Percentiles rank a stretch among this genome's conserved stretches.
Evolutionary conservation across 805 yeast species (phyloP).

Genomic region (Lipomyces yamadae): DNA sequence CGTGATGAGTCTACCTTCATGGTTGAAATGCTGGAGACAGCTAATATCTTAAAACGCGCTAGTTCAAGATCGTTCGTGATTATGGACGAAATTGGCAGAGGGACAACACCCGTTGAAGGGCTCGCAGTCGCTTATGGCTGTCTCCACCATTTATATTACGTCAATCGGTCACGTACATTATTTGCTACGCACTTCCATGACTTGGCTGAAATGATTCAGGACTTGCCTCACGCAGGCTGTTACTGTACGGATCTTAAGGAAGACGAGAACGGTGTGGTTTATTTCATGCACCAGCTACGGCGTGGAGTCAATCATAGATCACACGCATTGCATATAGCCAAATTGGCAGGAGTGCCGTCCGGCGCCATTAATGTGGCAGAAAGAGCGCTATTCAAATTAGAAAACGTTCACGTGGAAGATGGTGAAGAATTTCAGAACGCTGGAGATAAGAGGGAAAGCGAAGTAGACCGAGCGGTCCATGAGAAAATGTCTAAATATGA

Average conservation of each 20-base stretch:
- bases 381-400: slow-evolving; percentile 5
- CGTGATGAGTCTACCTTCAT: slow-evolving; percentile 86
- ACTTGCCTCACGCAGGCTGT: slow-evolving; percentile 22
- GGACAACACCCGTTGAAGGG: slow-evolving; percentile 86
- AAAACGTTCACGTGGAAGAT: not conserved
- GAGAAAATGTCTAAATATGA: not conserved
- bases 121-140: slow-evolving; percentile 83
- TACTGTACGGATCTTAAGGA: slow-evolving; percentile 35
- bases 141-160: slow-evolving; percentile 57
- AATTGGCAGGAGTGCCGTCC: slow-evolving; percentile 34
- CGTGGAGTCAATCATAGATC: slow-evolving; percentile 35
- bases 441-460: not conserved
- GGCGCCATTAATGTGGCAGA: slow-evolving; percentile 30
- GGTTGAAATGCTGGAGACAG: slow-evolving; percentile 90
- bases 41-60: slow-evolving; percentile 67
- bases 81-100: slow-evolving; percentile 88
- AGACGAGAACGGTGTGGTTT: slow-evolving; percentile 23
- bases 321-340: slow-evolving; percentile 37
- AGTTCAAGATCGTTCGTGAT: slow-evolving; percentile 72
- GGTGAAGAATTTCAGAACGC: not conserved
- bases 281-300: slow-evolving; percentile 31
- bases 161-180: slow-evolving; percentile 70
- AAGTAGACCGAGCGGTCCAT: not conserved
- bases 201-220: slow-evolving; percentile 32
- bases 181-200: slow-evolving; percentile 87